These are phyloP conservation scores for Eucalyptus viminalis DNA, from an alignment of 345 rosid species.

Conservation along the genomic window DNA sequence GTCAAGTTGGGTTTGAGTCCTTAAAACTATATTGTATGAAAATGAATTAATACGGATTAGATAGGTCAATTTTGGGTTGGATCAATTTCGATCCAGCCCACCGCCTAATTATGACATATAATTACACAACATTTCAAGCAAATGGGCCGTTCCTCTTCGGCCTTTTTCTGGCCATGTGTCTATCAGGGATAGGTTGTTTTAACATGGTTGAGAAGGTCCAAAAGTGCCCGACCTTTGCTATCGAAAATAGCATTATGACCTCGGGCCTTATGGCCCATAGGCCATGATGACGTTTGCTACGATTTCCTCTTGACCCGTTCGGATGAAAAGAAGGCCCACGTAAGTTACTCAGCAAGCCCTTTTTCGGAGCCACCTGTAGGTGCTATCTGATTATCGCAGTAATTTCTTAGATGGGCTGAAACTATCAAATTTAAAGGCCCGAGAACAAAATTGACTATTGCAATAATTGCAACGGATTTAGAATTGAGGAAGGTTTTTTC, in stretches of 20 bases:
- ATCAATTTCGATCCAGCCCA: background rate
- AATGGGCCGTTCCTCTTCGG: background rate
- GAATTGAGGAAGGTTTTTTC: background rate
- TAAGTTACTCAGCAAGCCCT: background rate
- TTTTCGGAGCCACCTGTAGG: background rate
- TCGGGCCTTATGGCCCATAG: background rate
- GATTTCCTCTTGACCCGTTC: background rate
- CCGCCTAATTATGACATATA: background rate
- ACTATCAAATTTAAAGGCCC: background rate
- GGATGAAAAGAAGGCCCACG: background rate
- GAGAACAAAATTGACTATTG: background rate
- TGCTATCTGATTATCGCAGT: no score
- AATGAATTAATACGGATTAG: background rate
- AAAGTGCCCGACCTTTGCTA: background rate
- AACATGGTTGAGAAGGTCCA: background rate
- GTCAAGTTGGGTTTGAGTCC: background rate
- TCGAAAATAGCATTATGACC: background rate
- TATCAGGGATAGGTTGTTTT: background rate
- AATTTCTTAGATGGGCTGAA: background rate
- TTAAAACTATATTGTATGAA: background rate
- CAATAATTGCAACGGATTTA: background rate
- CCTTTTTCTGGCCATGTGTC: background rate
- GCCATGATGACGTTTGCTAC: background rate
- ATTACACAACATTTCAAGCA: background rate
- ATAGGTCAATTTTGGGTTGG: background rate